Conservation (phyloP, 108 stramenopile genomes). For the Nitzschia inconspicua region DNA sequence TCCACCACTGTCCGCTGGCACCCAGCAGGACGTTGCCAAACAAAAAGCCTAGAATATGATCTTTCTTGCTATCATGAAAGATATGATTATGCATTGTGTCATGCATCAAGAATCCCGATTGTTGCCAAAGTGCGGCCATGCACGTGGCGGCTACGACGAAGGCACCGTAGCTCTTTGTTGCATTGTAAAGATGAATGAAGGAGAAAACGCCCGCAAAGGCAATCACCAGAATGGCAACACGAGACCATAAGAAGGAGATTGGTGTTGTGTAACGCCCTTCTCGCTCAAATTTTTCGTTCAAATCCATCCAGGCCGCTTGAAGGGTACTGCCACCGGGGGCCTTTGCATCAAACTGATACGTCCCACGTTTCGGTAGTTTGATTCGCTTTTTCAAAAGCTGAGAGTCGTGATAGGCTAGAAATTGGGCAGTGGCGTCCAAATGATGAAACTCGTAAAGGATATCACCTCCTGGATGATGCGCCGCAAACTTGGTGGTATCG, state of each 20-base stretch:
- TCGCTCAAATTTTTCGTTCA: not conserved
- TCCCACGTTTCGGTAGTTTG: not conserved
- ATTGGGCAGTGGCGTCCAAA: conserved; percentile 51
- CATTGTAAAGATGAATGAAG: too few species aligned
- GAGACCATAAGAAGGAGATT: not conserved
- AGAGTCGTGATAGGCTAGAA: conserved; percentile 44
- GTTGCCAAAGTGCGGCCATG: not conserved
- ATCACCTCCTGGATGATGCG: conserved; percentile 60
- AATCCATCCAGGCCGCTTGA: not conserved
- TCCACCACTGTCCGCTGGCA: conserved; percentile 4
- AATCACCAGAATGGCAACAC: too few species aligned
- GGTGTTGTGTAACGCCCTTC: not conserved
- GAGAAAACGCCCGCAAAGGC: too few species aligned
- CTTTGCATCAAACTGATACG: not conserved
- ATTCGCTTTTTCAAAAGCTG: not conserved
- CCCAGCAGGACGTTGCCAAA: not conserved
- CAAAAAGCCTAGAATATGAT: too few species aligned
- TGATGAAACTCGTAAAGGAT: conserved; percentile 39
- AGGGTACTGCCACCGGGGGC: not conserved
- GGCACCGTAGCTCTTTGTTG: too few species aligned
- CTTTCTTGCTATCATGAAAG: conserved; percentile 3
- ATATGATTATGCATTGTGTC: conserved; percentile 4
- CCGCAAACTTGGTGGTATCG: conserved; percentile 42
- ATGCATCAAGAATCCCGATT: conserved; percentile 1
- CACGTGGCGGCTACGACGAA: not conserved